A percentile compares a stretch with the other conserved stretches of the same genome.
Conservation (phyloP, 495 filamentous ascomycete species). For the Tuber borchii region DNA sequence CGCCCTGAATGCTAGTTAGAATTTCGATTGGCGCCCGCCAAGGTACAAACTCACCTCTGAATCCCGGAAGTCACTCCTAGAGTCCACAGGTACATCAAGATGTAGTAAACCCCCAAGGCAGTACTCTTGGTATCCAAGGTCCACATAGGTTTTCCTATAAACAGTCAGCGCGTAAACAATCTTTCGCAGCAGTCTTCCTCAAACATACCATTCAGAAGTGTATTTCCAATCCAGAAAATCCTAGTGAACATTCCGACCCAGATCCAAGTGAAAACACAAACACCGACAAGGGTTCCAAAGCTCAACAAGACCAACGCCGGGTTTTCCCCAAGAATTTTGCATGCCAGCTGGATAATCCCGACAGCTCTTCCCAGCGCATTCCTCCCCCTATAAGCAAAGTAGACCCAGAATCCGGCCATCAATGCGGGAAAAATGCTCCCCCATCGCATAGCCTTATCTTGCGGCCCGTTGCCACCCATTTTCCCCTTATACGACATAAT, state of each 20-base stretch:
- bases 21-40: not conserved
- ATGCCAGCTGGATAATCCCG: slow-evolving; percentile 75
- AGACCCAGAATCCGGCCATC: slow-evolving; percentile 71
- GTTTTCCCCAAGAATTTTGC: slow-evolving; percentile 76
- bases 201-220: slow-evolving; percentile 27
- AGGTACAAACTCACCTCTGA: slow-evolving; percentile 49
- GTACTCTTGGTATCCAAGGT: slow-evolving; percentile 65
- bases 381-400: slow-evolving; percentile 69
- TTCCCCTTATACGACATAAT: slow-evolving; percentile 76
- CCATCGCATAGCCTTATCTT: slow-evolving; percentile 88
- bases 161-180: slow-evolving; percentile 16
- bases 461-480: slow-evolving; percentile 62
- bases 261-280: slow-evolving; percentile 85
- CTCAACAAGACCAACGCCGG: slow-evolving; percentile 76
- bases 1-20: slow-evolving; percentile 47
- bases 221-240: slow-evolving; percentile 69
- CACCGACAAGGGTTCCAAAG: slow-evolving; percentile 63
- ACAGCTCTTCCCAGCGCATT: slow-evolving; percentile 72
- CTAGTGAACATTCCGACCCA: slow-evolving; percentile 97
- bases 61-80: slow-evolving; percentile 76
- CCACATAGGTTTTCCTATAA: slow-evolving; percentile 33
- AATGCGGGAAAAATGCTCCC: slow-evolving; percentile 68
- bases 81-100: slow-evolving; percentile 92
- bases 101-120: slow-evolving; percentile 84
- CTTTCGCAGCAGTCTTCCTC: not conserved